Evolutionary conservation across 2,329 filamentous ascomycete species (phyloP).

Genomic region (Alternaria infectoria): DNA sequence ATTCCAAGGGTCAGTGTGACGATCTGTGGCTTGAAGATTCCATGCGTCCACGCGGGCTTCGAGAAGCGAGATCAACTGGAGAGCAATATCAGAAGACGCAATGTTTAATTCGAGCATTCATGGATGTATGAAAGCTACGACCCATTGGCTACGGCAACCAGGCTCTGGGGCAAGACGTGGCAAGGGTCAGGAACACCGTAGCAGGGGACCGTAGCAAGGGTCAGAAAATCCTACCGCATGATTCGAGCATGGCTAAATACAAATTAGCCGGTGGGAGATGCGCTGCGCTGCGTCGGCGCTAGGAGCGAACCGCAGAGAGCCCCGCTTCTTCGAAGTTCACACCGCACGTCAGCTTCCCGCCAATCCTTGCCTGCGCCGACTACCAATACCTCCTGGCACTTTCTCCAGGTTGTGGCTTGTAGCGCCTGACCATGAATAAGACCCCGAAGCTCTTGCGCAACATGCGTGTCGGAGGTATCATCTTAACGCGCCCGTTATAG

Average conservation of each 20-base stretch:
- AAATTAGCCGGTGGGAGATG: slow-evolving; percentile 14
- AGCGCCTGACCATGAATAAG: slow-evolving; percentile 34
- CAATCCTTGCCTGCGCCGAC: slow-evolving; percentile 18
- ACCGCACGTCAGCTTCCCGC: slow-evolving; percentile 14
- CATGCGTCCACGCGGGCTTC: slow-evolving; percentile 47
- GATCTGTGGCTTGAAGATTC: slow-evolving; percentile 46
- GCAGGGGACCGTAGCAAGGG: background rate
- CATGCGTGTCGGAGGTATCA: slow-evolving; percentile 22
- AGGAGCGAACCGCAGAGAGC: slow-evolving; percentile 2
- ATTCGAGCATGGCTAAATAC: slow-evolving; percentile 12
- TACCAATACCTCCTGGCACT: slow-evolving; percentile 18
- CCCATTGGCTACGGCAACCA: slow-evolving; percentile 32
- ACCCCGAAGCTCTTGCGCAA: slow-evolving; percentile 15
- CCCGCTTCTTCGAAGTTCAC: slow-evolving; percentile 8
- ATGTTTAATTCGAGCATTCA: slow-evolving; percentile 35
- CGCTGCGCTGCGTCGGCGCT: background rate
- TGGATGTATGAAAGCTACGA: slow-evolving; percentile 21
- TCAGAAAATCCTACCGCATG: background rate
- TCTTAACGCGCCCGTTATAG: slow-evolving; percentile 12
- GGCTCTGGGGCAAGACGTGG: slow-evolving; percentile 22
- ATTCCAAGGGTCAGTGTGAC: slow-evolving; percentile 35
- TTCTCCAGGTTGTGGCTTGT: slow-evolving; percentile 30
- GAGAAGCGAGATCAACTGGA: slow-evolving; percentile 47
- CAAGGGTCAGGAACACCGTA: slow-evolving; percentile 8
- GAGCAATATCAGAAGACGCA: slow-evolving; percentile 40